phyloP scores from a whole-genome alignment of 805 yeast species.

The Suhomyces vadensis region DNA sequence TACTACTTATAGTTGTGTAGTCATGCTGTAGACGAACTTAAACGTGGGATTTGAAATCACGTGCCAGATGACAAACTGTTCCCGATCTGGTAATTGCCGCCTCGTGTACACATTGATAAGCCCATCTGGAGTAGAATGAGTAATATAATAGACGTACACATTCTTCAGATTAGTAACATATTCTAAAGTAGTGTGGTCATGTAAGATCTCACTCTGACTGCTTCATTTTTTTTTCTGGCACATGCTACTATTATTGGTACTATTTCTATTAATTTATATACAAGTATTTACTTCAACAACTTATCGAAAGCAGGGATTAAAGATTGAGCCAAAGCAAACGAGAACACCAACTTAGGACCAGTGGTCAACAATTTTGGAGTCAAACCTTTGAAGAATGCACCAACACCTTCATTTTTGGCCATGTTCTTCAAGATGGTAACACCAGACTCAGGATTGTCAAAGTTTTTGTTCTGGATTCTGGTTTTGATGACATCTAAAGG shows the following conservation, averaged over 20 bases:
- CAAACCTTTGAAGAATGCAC: slow-evolving; percentile 93
- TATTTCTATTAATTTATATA: background rate
- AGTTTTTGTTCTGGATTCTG: slow-evolving; percentile 94
- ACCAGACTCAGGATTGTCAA: slow-evolving; percentile 94
- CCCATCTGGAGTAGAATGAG: background rate
- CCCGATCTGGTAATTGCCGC: background rate
- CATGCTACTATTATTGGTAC: background rate
- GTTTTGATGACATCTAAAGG: slow-evolving; percentile 98
- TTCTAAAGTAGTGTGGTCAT: background rate
- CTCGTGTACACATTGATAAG: background rate
- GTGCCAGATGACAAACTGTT: background rate
- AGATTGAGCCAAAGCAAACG: slow-evolving; percentile 97
- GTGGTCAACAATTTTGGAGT: slow-evolving; percentile 96
- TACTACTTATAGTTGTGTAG: too few relatives aligned
- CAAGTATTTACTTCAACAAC: slow-evolving; percentile 41
- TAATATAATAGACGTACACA: too few relatives aligned
- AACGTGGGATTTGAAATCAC: background rate
- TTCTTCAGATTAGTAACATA: too few relatives aligned
- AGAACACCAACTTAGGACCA: slow-evolving; percentile 96
- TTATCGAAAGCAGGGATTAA: slow-evolving; percentile 95
- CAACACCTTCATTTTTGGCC: slow-evolving; percentile 84
- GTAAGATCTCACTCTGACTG: too few relatives aligned
- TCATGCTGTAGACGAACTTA: background rate
- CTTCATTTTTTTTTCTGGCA: background rate
- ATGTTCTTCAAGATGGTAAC: slow-evolving; percentile 90